Conservation (phyloP, 1,139 yeast species). For the Scheffersomyces quercinus region DNA sequence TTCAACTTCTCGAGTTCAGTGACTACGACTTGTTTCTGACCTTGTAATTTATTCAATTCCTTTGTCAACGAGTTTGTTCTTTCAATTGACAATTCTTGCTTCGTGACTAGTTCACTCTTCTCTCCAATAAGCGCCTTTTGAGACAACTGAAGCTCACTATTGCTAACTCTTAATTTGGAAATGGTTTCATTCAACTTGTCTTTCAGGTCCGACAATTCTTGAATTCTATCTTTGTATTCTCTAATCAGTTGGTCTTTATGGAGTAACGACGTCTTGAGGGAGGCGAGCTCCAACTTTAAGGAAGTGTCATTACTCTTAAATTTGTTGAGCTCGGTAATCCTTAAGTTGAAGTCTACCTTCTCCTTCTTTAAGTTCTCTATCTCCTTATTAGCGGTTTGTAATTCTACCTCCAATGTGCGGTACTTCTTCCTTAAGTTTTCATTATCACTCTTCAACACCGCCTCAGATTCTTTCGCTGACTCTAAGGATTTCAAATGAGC, state of each 20-base stretch:
- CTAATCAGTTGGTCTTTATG: conserved; percentile 53
- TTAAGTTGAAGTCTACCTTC: conserved; percentile 24
- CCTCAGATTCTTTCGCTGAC: conserved; percentile 8
- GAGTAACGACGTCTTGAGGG: conserved; percentile 36
- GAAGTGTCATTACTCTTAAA: conserved; percentile 41
- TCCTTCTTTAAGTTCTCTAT: conserved; percentile 23
- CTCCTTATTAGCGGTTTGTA: conserved; percentile 16
- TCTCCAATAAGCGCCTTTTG: conserved; percentile 35
- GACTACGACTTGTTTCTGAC: conserved; percentile 52
- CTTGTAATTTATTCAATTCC: conserved; percentile 37
- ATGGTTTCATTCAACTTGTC: conserved; percentile 38
- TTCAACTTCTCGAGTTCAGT: conserved; percentile 54
- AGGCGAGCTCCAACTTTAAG: conserved; percentile 42
- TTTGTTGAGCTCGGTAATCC: conserved; percentile 33
- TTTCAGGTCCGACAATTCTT: conserved; percentile 37
- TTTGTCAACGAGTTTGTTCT: conserved; percentile 28
- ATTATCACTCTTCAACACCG: conserved; percentile 9
- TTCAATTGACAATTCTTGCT: conserved; percentile 40
- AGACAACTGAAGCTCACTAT: conserved; percentile 41
- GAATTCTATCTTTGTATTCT: conserved; percentile 41
- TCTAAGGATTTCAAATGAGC: conserved; percentile 5
- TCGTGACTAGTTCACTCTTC: conserved; percentile 39
- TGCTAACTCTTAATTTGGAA: conserved; percentile 43
- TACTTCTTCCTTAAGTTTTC: conserved; percentile 9
- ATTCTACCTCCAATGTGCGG: not conserved